Percentiles rank a stretch among this genome's conserved stretches.
Evolutionary conservation across 768 basidiomycete species (phyloP).

Genomic region (Leccinum imitatum): DNA sequence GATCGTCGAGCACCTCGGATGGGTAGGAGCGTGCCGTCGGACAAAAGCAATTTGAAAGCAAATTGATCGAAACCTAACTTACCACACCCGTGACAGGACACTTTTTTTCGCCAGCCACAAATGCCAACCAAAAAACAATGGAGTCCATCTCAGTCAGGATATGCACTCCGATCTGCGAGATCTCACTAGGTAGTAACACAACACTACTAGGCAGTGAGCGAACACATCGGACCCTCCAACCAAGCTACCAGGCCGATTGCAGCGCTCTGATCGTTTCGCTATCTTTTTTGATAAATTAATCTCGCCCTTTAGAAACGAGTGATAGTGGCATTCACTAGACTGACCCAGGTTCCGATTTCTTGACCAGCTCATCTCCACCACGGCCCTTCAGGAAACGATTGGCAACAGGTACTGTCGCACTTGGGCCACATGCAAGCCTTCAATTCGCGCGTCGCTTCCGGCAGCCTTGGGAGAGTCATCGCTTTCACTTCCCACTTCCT

Average conservation of each 20-base stretch:
- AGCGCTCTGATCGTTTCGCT: slow-evolving; percentile 3
- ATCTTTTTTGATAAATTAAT: background rate
- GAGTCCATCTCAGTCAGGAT: too few species aligned
- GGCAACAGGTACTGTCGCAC: background rate
- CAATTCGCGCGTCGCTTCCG: background rate
- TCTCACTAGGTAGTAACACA: too few species aligned
- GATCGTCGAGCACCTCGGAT: too few species aligned
- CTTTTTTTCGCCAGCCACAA: too few species aligned
- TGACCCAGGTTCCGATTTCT: slow-evolving; percentile 6
- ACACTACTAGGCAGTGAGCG: slow-evolving; percentile 2
- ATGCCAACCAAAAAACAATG: too few species aligned
- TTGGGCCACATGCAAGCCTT: background rate
- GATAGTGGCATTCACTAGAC: background rate
- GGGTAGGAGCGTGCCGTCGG: too few species aligned
- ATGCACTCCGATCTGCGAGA: too few species aligned
- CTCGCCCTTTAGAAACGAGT: slow-evolving; percentile 7
- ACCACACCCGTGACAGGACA: too few species aligned
- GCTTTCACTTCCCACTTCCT: background rate
- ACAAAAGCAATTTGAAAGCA: too few species aligned
- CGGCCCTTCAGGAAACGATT: background rate
- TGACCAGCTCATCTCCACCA: background rate
- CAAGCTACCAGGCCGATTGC: background rate
- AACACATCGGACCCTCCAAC: slow-evolving; percentile 13
- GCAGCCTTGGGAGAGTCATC: background rate
- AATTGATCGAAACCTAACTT: too few species aligned